Conservation (phyloP, 2,329 filamentous ascomycete species). For the Pseudopyricularia javanii region DNA sequence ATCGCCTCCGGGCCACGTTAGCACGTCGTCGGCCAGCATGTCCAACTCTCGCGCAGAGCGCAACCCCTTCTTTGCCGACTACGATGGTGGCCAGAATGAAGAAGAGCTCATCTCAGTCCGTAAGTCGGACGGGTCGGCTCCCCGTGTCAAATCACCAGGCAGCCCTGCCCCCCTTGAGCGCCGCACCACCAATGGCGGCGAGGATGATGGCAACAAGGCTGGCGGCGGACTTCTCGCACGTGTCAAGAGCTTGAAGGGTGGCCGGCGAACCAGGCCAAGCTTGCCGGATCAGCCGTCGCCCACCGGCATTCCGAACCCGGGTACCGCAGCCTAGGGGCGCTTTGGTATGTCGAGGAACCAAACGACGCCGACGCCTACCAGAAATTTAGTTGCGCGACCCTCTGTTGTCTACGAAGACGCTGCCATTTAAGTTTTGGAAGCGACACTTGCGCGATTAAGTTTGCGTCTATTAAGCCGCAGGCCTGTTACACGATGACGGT, state of each 20-base stretch:
- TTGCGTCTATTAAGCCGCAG: neutral
- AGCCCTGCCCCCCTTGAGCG: constrained; percentile 55
- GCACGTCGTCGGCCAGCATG: constrained; percentile 13
- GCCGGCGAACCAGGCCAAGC: constrained; percentile 33
- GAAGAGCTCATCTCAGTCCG: constrained; percentile 37
- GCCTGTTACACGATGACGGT: neutral
- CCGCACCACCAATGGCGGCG: constrained; percentile 41
- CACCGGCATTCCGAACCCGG: constrained; percentile 8
- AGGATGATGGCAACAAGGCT: constrained; percentile 20
- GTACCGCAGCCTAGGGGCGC: constrained; percentile 10
- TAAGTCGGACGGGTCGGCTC: constrained; percentile 20
- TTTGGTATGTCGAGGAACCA: constrained; percentile 2
- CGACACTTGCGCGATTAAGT: neutral
- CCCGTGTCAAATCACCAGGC: constrained; percentile 32
- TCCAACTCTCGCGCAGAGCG: constrained; percentile 29
- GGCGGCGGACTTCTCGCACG: constrained; percentile 63
- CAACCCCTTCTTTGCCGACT: constrained; percentile 81
- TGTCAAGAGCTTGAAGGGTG: constrained; percentile 73
- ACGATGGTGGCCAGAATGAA: constrained; percentile 44
- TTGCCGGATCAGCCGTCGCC: constrained; percentile 16
- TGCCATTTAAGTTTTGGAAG: neutral
- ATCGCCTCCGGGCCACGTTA: constrained; percentile 22
- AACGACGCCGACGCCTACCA: neutral
- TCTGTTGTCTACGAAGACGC: neutral
- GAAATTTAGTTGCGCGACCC: neutral